Evolutionary conservation across 768 basidiomycete genomes (phyloP).

Genomic region (Tricholoma furcatifolium): DNA sequence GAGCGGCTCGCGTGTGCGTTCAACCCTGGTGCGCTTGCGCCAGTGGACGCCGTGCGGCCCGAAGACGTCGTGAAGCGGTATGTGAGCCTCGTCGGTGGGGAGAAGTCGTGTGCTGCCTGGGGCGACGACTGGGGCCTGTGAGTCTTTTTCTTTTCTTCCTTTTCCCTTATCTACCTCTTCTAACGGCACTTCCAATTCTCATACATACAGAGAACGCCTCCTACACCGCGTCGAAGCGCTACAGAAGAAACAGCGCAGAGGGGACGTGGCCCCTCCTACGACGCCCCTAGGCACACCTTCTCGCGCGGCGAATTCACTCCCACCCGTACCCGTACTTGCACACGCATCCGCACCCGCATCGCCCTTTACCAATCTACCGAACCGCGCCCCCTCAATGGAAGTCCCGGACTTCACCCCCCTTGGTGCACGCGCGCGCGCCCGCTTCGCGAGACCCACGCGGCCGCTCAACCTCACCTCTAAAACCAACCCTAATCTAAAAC

Average conservation of each 20-base stretch:
- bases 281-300: conserved; percentile 29
- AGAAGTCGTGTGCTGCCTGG: conserved; percentile 32
- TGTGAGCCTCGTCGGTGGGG: conserved; percentile 46
- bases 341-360: background rate
- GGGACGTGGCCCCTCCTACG: conserved; percentile 56
- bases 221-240: conserved; percentile 52
- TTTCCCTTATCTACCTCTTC: too few species aligned
- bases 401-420: conserved; percentile 58
- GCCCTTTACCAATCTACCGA: conserved; percentile 3
- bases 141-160: conserved; percentile 18
- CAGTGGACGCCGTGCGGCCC: conserved; percentile 50
- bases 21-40: conserved; percentile 37
- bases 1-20: conserved; percentile 53
- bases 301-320: conserved; percentile 15
- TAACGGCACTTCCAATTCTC: too few species aligned
- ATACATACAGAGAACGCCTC: conserved; percentile 54
- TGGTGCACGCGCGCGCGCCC: conserved; percentile 30
- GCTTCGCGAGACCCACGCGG: too few species aligned
- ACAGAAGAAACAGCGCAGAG: conserved; percentile 57
- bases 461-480: conserved; percentile 25
- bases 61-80: conserved; percentile 65
- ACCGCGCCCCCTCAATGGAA: conserved; percentile 29
- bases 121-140: conserved; percentile 62
- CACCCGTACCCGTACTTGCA: background rate
- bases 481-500: too few species aligned